Conservation (phyloP, 2,329 filamentous ascomycete genomes). For the Waltergamsia citrina region DNA sequence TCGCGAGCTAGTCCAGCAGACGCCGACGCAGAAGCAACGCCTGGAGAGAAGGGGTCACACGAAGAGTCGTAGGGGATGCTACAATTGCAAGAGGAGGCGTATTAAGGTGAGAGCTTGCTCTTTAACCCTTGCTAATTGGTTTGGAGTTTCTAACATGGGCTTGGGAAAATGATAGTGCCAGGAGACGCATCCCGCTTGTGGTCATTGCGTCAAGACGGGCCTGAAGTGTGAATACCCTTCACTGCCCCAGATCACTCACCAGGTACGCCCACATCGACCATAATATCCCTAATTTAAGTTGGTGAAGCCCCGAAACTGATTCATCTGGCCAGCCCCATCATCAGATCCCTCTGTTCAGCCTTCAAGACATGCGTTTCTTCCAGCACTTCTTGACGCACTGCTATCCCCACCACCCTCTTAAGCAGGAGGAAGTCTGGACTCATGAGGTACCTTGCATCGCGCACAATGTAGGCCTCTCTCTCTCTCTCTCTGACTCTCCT, state of each 20-base stretch:
- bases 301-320: neutral
- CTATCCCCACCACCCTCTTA: conserved; percentile 55
- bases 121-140: neutral
- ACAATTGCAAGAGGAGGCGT: conserved; percentile 56
- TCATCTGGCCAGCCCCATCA: conserved; percentile 34
- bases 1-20: conserved; percentile 3
- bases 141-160: neutral
- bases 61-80: conserved; percentile 57
- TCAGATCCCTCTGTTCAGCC: conserved; percentile 47
- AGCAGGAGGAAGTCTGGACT: conserved; percentile 57
- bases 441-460: conserved; percentile 58
- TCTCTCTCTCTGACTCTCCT: neutral
- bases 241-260: conserved; percentile 37
- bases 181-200: conserved; percentile 53
- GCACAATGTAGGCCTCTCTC: conserved; percentile 43
- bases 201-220: conserved; percentile 53
- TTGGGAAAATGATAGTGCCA: conserved; percentile 41
- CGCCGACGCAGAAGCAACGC: conserved; percentile 22
- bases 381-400: conserved; percentile 55
- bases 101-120: conserved; percentile 41
- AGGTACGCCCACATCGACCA: conserved; percentile 27
- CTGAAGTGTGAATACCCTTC: conserved; percentile 54
- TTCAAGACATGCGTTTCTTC: conserved; percentile 60
- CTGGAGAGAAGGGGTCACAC: conserved; percentile 53
- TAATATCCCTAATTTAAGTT: neutral